Evolutionary conservation across 768 basidiomycete species (phyloP).

Genomic region (Daedaleopsis sinensis): DNA sequence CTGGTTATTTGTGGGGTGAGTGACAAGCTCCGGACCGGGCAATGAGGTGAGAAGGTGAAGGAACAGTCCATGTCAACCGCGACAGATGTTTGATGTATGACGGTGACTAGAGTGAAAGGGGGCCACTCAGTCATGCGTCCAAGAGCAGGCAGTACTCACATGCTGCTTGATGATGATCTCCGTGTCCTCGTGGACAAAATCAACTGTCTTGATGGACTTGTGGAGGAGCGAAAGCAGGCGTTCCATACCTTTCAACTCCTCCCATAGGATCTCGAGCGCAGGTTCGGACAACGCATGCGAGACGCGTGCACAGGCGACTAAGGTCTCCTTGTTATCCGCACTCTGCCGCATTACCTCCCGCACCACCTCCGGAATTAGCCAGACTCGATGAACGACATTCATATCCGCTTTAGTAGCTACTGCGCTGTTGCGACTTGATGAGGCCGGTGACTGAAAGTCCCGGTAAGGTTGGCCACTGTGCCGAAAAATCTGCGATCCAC

Average conservation of each 20-base stretch:
- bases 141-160: background rate
- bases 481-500: no score
- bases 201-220: background rate
- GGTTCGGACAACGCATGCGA: conserved; percentile 6
- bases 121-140: background rate
- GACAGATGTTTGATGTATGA: background rate
- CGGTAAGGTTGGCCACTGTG: no score
- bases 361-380: conserved; percentile 10
- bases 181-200: background rate
- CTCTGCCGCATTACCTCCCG: conserved; percentile 7
- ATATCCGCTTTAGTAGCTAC: no score
- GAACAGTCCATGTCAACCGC: background rate
- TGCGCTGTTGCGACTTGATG: no score
- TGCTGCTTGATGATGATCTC: background rate
- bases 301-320: conserved; percentile 3
- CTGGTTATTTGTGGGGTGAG: background rate
- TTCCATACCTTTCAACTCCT: background rate
- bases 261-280: conserved; percentile 5
- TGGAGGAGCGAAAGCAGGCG: background rate
- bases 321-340: background rate
- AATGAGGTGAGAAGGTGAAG: background rate
- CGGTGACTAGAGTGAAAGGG: background rate
- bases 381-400: background rate
- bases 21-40: background rate
- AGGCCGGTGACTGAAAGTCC: no score